phyloP scores from a whole-genome alignment of 352 stramenopile genomes.

The Globisporangium nodosum region DNA sequence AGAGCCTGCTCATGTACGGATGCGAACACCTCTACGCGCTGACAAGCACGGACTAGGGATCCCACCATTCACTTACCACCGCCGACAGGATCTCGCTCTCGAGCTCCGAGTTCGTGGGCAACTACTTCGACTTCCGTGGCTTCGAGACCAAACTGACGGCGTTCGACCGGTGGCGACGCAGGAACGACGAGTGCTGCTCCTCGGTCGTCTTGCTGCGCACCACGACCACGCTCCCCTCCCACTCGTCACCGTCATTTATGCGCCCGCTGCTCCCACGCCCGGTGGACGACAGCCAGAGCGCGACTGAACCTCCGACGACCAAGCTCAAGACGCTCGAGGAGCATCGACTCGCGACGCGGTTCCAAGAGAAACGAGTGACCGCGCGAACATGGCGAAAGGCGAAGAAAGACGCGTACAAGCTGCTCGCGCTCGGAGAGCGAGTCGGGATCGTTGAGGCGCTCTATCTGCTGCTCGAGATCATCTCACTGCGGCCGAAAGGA shows the following conservation, averaged over 20 bases:
- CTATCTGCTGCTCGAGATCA: conserved; percentile 54
- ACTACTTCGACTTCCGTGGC: conserved; percentile 8
- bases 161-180: conserved; percentile 2
- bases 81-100: conserved; percentile 1
- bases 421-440: conserved; percentile 26
- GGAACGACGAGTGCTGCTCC: conserved; percentile 14
- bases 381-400: conserved; percentile 30
- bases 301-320: conserved; percentile 8
- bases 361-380: conserved; percentile 41
- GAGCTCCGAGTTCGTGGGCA: conserved; percentile 12
- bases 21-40: not conserved
- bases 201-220: conserved; percentile 14
- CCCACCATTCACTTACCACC: not conserved
- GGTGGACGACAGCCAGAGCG: not conserved
- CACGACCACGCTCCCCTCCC: conserved; percentile 10
- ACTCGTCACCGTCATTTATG: not conserved
- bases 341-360: conserved; percentile 43
- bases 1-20: conserved; percentile 13
- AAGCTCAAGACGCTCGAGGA: conserved; percentile 51
- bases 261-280: not conserved
- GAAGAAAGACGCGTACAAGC: conserved; percentile 19
- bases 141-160: conserved; percentile 8
- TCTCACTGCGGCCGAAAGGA: conserved; percentile 28
- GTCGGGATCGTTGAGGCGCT: conserved; percentile 36
- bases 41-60: not conserved